Evolutionary conservation across 2,329 filamentous ascomycete species (phyloP).

Genomic region (Helminthosporium solani): DNA sequence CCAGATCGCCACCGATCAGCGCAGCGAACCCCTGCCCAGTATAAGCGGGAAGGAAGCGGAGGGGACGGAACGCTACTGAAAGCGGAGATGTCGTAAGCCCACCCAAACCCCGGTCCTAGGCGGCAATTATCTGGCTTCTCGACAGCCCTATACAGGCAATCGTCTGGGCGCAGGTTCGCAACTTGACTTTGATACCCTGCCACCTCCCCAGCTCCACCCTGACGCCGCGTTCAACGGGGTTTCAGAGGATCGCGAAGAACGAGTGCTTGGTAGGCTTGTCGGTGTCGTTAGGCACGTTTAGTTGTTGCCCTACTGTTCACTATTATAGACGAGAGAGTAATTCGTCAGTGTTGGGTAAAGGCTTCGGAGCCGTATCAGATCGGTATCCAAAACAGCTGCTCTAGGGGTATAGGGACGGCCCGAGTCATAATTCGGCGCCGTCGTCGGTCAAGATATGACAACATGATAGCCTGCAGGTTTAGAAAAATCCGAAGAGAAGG

Average conservation of each 20-base stretch:
- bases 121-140: not conserved
- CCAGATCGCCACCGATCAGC: conserved; percentile 5
- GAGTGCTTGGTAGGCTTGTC: conserved; percentile 6
- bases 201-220: conserved; percentile 4
- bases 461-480: not conserved
- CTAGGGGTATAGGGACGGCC: conserved; percentile 1
- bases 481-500: not conserved
- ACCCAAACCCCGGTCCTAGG: not conserved
- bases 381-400: not conserved
- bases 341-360: not conserved
- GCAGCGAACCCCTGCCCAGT: conserved; percentile 3
- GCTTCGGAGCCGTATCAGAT: not conserved
- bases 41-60: conserved; percentile 22
- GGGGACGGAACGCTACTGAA: conserved; percentile 16
- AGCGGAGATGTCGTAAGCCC: conserved; percentile 4
- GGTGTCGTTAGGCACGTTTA: not conserved
- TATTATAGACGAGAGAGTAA: not conserved
- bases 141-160: not conserved
- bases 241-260: conserved; percentile 7
- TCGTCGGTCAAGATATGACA: not conserved
- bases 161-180: not conserved
- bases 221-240: not conserved
- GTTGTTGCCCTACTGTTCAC: not conserved
- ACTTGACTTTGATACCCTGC: conserved; percentile 2
- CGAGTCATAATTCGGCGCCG: not conserved